These are phyloP conservation scores for Xylaria sp. DNA, from an alignment of 2,329 filamentous ascomycete genomes.

Conservation along the genomic window DNA sequence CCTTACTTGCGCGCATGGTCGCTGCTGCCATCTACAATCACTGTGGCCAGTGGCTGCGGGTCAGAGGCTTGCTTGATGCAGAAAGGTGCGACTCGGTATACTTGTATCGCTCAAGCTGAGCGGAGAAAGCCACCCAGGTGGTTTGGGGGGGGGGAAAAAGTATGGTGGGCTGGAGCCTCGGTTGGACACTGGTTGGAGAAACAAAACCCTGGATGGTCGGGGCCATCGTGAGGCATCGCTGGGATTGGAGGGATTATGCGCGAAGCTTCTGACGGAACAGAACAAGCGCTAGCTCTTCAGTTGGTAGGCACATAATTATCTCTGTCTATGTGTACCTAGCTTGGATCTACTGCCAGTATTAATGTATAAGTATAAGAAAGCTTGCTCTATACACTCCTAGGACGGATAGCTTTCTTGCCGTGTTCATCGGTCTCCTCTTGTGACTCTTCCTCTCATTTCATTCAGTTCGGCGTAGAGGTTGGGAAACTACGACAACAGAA, in stretches of 20 bases:
- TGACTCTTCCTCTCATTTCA: not conserved
- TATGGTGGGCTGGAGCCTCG: not conserved
- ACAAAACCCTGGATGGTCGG: not conserved
- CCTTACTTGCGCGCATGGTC: not conserved
- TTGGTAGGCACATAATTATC: no score
- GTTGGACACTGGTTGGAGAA: not conserved
- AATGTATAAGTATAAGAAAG: not conserved
- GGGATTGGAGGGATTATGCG: conserved; percentile 30
- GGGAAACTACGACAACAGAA: not conserved
- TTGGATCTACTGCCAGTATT: not conserved
- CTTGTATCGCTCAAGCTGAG: not conserved
- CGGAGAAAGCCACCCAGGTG: not conserved
- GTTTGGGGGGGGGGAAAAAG: not conserved
- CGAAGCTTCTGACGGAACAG: not conserved
- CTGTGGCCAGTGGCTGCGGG: not conserved
- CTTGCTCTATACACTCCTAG: not conserved
- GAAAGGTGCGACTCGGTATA: not conserved
- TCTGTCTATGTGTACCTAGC: not conserved
- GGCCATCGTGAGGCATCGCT: not conserved
- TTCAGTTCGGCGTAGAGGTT: conserved; percentile 5
- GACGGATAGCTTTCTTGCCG: not conserved
- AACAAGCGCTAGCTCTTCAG: not conserved
- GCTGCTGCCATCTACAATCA: not conserved
- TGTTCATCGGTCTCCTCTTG: not conserved
- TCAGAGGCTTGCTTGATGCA: not conserved